A percentile compares a stretch with the other conserved stretches of the same genome.
phyloP scores from a whole-genome alignment of 768 basidiomycete species.

The Amanita inopinata region DNA sequence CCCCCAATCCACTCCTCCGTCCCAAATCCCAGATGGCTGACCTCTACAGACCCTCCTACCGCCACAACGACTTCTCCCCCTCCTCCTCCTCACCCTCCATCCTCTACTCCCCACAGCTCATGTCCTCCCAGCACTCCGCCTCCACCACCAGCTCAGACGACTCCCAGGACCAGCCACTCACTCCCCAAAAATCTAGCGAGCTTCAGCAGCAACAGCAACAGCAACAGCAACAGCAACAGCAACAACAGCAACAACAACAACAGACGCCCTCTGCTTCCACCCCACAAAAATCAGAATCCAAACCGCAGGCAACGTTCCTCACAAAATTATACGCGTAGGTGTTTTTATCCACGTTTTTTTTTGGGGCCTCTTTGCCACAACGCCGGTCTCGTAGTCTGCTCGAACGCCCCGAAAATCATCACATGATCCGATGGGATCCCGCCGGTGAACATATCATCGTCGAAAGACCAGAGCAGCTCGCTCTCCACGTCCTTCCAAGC shows the following conservation, averaged over 20 bases:
- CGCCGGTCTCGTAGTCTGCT: conserved; percentile 48
- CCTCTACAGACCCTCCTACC: conserved; percentile 37
- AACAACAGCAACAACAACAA: too few relatives aligned
- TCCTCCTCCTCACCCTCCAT: conserved; percentile 12
- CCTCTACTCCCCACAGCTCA: conserved; percentile 26
- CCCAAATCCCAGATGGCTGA: conserved; percentile 52
- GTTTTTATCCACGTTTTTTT: neutral
- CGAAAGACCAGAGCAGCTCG: conserved; percentile 87
- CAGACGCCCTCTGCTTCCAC: too few relatives aligned
- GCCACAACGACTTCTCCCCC: conserved; percentile 24
- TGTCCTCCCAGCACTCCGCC: conserved; percentile 30
- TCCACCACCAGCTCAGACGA: conserved; percentile 36
- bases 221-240: too few relatives aligned
- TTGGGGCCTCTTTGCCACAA: conserved; percentile 9
- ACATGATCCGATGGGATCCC: conserved; percentile 96
- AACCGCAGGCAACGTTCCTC: conserved; percentile 90
- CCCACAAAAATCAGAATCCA: conserved; percentile 56
- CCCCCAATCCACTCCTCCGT: conserved; percentile 17
- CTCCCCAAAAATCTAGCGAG: conserved; percentile 32
- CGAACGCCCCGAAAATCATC: conserved; percentile 87
- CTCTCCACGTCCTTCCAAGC: conserved; percentile 85
- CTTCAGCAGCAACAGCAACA: conserved; percentile 15
- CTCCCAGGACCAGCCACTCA: conserved; percentile 37
- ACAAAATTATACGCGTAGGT: conserved; percentile 94
- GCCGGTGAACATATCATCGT: conserved; percentile 94